Percentiles rank a stretch among this genome's conserved stretches.
phyloP scores from a whole-genome alignment of 2,329 filamentous ascomycete species.

The Colletotrichum incanum region DNA sequence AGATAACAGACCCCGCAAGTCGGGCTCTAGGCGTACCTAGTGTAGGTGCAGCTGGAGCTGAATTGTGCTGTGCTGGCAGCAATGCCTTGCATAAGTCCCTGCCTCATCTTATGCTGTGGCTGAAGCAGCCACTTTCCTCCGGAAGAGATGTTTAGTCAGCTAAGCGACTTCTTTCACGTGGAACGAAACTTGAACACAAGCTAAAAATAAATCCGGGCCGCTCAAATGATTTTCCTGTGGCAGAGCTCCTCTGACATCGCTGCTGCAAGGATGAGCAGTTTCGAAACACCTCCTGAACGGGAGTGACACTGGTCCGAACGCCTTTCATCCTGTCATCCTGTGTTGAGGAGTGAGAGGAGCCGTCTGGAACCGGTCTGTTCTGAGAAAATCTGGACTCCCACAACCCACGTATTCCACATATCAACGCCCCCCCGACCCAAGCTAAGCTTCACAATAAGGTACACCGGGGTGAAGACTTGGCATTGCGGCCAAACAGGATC shows the following conservation, averaged over 20 bases:
- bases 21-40: neutral
- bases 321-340: conserved; percentile 27
- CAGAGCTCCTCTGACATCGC: conserved; percentile 12
- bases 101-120: neutral
- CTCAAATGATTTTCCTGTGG: conserved; percentile 32
- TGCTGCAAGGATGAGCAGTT: conserved; percentile 33
- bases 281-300: conserved; percentile 40
- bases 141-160: neutral
- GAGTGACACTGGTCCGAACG: conserved; percentile 39
- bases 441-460: conserved; percentile 41
- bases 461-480: conserved; percentile 40
- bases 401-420: conserved; percentile 14
- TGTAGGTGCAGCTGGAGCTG: conserved; percentile 9
- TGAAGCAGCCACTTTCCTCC: fast-evolving
- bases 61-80: neutral
- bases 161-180: neutral
- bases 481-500: conserved; percentile 18
- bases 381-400: conserved; percentile 11
- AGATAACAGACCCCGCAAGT: conserved; percentile 39
- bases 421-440: conserved; percentile 10
- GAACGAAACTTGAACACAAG: neutral
- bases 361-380: conserved; percentile 23
- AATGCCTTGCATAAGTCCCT: neutral
- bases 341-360: conserved; percentile 15
- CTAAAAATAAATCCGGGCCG: conserved; percentile 27